Conservation (phyloP, 1,139 yeast species). For the Geotrichum fermentans region DNA sequence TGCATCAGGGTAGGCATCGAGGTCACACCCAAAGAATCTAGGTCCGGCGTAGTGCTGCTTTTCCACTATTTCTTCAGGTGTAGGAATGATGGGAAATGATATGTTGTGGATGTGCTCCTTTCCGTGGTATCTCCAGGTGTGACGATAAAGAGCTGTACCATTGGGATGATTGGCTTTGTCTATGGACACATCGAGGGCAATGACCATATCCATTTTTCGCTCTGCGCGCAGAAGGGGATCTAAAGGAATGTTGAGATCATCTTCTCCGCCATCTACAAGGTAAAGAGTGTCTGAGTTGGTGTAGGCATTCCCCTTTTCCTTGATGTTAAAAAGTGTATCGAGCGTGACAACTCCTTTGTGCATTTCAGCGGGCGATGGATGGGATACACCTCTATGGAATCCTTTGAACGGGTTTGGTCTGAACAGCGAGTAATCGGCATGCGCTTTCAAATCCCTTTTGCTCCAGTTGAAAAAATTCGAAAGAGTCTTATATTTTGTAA, state of each 20-base stretch:
- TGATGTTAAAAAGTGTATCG: slow-evolving; percentile 23
- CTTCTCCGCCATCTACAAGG: slow-evolving; percentile 86
- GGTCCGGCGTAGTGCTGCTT: slow-evolving; percentile 43
- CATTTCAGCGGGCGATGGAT: slow-evolving; percentile 13
- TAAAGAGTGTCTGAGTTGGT: slow-evolving; percentile 36
- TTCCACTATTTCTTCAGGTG: slow-evolving; percentile 49
- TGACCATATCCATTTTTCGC: slow-evolving; percentile 64
- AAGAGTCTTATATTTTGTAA: slow-evolving; percentile 15
- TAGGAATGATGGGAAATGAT: slow-evolving; percentile 73
- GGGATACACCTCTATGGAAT: slow-evolving; percentile 11
- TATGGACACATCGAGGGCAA: slow-evolving; percentile 56
- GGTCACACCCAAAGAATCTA: slow-evolving; percentile 71
- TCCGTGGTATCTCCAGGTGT: slow-evolving; percentile 25
- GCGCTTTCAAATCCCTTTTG: slow-evolving; percentile 15
- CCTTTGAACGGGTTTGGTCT: slow-evolving; percentile 23
- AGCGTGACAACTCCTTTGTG: slow-evolving; percentile 3
- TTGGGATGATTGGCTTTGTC: slow-evolving; percentile 26
- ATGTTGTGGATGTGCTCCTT: slow-evolving; percentile 51
- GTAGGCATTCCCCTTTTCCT: slow-evolving; percentile 36
- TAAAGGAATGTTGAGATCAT: slow-evolving; percentile 69
- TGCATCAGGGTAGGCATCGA: slow-evolving; percentile 53
- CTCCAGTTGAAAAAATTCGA: slow-evolving; percentile 10
- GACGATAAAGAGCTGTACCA: slow-evolving; percentile 25
- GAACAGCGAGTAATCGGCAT: slow-evolving; percentile 25
- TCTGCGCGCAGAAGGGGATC: slow-evolving; percentile 67